A percentile compares a stretch with the other conserved stretches of the same genome.
These are phyloP conservation scores for Phytophthora crassamura DNA, from an alignment of 352 stramenopile genomes.

Conservation along the genomic window DNA sequence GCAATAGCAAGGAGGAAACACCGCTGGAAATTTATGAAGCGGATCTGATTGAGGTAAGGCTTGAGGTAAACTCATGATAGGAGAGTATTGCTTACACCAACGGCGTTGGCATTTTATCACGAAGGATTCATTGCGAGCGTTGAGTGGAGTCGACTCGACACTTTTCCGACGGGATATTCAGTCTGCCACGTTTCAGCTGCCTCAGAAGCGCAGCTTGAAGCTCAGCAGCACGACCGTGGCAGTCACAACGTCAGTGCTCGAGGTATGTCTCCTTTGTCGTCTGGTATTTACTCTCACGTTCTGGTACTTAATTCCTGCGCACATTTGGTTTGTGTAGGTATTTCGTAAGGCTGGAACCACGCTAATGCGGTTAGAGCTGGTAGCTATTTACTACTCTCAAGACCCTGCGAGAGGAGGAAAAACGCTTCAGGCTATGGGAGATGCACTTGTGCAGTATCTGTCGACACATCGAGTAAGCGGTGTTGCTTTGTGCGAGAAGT, in stretches of 20 bases:
- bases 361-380: conserved; percentile 66
- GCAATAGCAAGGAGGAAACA: neutral
- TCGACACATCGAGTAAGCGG: conserved; percentile 54
- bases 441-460: conserved; percentile 61
- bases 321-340: conserved; percentile 25
- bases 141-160: conserved; percentile 73
- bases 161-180: conserved; percentile 53
- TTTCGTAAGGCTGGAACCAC: conserved; percentile 62
- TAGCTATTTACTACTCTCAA: conserved; percentile 71
- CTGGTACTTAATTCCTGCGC: neutral
- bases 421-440: conserved; percentile 63
- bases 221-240: conserved; percentile 46
- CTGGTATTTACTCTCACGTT: neutral
- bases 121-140: conserved; percentile 61
- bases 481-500: neutral
- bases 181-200: conserved; percentile 53
- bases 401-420: conserved; percentile 67
- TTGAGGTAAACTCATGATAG: neutral
- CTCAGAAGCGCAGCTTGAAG: conserved; percentile 50
- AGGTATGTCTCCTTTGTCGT: conserved; percentile 32
- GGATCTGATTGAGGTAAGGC: conserved; percentile 64
- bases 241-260: conserved; percentile 50
- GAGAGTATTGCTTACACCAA: conserved; percentile 9
- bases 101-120: neutral
- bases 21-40: conserved; percentile 58